Evolutionary conservation across 331 rosid species (phyloP), one percentile per base, ranked within the genome.

Genomic region (Prunus yedoensis): DNA sequence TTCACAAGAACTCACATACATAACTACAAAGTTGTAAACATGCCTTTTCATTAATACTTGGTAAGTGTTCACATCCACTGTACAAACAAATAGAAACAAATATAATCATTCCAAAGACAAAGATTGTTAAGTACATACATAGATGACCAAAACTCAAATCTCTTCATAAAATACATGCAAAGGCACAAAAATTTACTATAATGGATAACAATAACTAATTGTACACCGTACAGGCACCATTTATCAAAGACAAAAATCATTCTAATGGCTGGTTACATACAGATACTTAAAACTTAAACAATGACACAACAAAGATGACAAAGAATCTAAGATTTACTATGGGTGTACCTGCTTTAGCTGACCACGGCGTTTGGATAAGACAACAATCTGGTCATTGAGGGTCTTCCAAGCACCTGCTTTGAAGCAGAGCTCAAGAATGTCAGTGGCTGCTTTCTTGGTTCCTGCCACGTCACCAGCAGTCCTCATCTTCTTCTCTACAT

Each of bases 281-380:
- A 0, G 5, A 35, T 15, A 8, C 43, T 21, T 70, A 70, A 68
- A 68, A 0, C 35, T 11, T 57, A n/a, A 63, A 56, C 51, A 54
- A 14, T 20, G 15, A 20, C 59, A 15, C 52, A 64, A 41, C 27
- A 58, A 15, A 57, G 23, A 43, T 21, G 73, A 8, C 14, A 74
- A 8, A 41, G 20, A 63, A 2, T 50, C 62, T 14, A 51, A 8
- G 43, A 9, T 16, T 63, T 11, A 23, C 51, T 41, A 61, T 17
- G 21, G 13, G 53, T 14, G 16, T 81, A 95, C 99, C 98, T 95
- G 99, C 87, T 95, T 95, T 67, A 95, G 98, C 86, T 95, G 99
- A 74, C 99, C 99, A 28, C 98, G 98, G 61, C 99, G 99, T 82
- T 95, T 95, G 5, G 99, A 92, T 74, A 95, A 77, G 8, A 95